phyloP scores from a whole-genome alignment of 495 filamentous ascomycete species.

The Penicillium steckii region DNA sequence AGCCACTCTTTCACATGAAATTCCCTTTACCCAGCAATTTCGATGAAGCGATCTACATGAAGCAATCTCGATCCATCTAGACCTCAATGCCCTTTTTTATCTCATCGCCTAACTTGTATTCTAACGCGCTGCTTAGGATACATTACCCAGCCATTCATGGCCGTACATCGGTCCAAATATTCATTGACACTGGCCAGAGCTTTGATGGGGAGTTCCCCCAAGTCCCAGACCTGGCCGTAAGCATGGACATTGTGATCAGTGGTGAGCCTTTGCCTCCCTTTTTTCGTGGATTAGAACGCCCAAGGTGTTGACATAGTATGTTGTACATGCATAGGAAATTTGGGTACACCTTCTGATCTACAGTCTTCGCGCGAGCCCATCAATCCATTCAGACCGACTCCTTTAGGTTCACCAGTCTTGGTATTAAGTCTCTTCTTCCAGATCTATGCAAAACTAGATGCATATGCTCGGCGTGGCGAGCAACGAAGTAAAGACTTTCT shows the following conservation, averaged over 20 bases:
- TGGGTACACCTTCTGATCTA: constrained; percentile 22
- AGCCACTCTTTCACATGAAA: background rate
- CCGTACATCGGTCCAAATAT: constrained; percentile 20
- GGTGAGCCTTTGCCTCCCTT: constrained; percentile 9
- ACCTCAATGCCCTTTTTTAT: too few relatives aligned
- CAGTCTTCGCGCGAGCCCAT: constrained; percentile 22
- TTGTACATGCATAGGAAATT: constrained; percentile 13
- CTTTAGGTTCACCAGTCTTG: constrained; percentile 17
- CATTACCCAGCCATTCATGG: constrained; percentile 22
- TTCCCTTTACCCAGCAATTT: too few relatives aligned
- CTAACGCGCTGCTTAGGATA: constrained; percentile 14
- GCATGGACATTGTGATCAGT: constrained; percentile 25
- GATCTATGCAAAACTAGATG: constrained; percentile 23
- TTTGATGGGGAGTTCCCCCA: constrained; percentile 20
- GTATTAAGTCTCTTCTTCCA: constrained; percentile 22
- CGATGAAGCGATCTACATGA: too few relatives aligned
- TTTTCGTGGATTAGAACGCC: background rate
- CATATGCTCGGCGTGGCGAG: constrained; percentile 18
- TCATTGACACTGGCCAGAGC: constrained; percentile 21
- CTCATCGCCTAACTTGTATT: background rate
- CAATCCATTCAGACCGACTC: constrained; percentile 18
- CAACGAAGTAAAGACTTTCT: constrained; percentile 24
- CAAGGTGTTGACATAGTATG: background rate
- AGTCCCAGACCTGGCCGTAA: constrained; percentile 21
- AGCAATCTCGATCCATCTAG: background rate